Conservation (phyloP, 208 protist species). For the Acanthamoeba lenticulata region DNA sequence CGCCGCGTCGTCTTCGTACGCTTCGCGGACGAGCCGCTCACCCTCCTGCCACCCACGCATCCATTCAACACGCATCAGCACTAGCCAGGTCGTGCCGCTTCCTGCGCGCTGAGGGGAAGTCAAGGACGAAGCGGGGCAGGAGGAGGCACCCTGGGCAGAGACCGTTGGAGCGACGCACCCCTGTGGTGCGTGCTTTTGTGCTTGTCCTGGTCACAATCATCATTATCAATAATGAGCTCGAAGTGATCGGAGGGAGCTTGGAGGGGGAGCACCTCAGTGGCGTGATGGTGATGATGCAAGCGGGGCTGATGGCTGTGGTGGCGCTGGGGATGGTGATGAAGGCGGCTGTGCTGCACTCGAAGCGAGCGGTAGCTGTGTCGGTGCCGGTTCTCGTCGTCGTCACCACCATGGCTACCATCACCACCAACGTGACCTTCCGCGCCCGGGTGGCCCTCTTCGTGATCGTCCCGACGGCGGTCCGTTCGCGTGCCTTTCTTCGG, state of each 20-base stretch:
- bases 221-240: not conserved
- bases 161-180: not conserved
- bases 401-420: too few relatives aligned
- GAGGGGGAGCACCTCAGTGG: not conserved
- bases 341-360: not conserved
- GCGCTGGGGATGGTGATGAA: not conserved
- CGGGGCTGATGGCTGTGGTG: not conserved
- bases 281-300: not conserved
- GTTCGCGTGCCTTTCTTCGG: not conserved
- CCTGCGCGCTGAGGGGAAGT: too few relatives aligned
- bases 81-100: too few relatives aligned
- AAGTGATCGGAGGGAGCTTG: not conserved
- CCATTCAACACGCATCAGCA: too few relatives aligned
- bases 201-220: not conserved
- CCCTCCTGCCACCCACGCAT: too few relatives aligned
- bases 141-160: not conserved
- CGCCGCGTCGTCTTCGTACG: too few relatives aligned
- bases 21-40: too few relatives aligned
- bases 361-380: not conserved
- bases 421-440: too few relatives aligned
- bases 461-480: not conserved
- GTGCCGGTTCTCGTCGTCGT: not conserved
- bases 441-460: not conserved
- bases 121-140: too few relatives aligned
- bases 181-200: not conserved